Evolutionary conservation across 768 basidiomycete species (phyloP).

Genomic region (Dacryopinax spathularia): DNA sequence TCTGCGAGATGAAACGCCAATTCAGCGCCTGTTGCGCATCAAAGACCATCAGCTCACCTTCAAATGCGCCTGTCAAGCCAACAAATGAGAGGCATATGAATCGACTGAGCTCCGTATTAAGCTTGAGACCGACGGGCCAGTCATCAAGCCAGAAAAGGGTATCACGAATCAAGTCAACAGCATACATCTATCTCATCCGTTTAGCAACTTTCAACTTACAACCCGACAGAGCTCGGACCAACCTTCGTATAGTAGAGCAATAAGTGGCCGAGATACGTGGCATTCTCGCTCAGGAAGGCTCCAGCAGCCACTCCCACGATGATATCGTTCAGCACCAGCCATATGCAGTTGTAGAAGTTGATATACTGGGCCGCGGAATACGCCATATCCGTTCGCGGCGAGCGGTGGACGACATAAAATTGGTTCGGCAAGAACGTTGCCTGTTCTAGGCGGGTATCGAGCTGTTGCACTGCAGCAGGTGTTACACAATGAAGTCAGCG

Average conservation of each 20-base stretch:
- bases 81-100: slow-evolving; percentile 68
- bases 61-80: slow-evolving; percentile 53
- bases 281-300: slow-evolving; percentile 55
- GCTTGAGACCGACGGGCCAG: slow-evolving; percentile 92
- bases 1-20: slow-evolving; percentile 12
- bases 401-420: slow-evolving; percentile 28
- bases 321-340: slow-evolving; percentile 82
- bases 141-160: slow-evolving; percentile 73
- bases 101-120: slow-evolving; percentile 83
- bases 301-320: slow-evolving; percentile 68
- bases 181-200: slow-evolving; percentile 20
- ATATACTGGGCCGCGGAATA: slow-evolving; percentile 49
- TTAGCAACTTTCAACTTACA: neutral
- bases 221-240: slow-evolving; percentile 1
- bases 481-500: slow-evolving; percentile 1
- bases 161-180: slow-evolving; percentile 37
- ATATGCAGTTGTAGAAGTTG: slow-evolving; percentile 80
- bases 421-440: slow-evolving; percentile 31
- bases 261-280: slow-evolving; percentile 31
- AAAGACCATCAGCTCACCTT: slow-evolving; percentile 35
- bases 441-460: slow-evolving; percentile 44
- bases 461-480: slow-evolving; percentile 38
- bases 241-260: slow-evolving; percentile 31
- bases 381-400: slow-evolving; percentile 25
- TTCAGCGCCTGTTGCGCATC: neutral